These are phyloP conservation scores for Fraxinus latifolia DNA, from an alignment of 305 asterid species.

Conservation along the genomic window DNA sequence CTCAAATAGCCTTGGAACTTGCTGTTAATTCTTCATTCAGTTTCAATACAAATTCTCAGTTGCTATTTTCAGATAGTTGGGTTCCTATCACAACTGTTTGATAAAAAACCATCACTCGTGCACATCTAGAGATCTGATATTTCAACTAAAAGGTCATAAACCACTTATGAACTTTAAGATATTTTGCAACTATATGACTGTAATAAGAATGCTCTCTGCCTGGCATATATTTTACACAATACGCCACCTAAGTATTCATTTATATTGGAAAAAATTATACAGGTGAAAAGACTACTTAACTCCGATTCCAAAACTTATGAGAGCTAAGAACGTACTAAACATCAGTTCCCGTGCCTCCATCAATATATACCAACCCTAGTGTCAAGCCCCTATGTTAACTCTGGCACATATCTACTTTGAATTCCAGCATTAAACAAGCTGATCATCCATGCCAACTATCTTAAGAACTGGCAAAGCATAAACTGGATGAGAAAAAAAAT, in stretches of 20 bases:
- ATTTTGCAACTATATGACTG: not conserved
- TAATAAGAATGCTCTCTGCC: not conserved
- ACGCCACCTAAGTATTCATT: not conserved
- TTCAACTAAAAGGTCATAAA: not conserved
- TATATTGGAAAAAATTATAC: not conserved
- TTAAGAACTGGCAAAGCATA: not conserved
- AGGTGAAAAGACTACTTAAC: not conserved
- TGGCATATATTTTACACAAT: not conserved
- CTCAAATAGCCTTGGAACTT: too few species aligned
- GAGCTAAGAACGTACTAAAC: not conserved
- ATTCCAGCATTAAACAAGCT: not conserved
- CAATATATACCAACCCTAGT: not conserved
- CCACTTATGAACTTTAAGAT: not conserved
- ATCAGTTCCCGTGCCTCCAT: not conserved
- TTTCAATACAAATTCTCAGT: too few species aligned
- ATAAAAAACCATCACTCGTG: constrained; percentile 6
- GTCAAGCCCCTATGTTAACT: not conserved
- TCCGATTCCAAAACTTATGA: not conserved
- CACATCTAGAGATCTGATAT: not conserved
- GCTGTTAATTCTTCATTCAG: too few species aligned
- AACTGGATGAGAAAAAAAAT: not conserved
- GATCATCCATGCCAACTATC: not conserved
- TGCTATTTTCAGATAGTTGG: too few species aligned
- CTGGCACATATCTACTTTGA: not conserved
- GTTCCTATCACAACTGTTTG: not conserved